phyloP scores from a whole-genome alignment of 352 stramenopile species.

The Phytophthora hybrid region DNA sequence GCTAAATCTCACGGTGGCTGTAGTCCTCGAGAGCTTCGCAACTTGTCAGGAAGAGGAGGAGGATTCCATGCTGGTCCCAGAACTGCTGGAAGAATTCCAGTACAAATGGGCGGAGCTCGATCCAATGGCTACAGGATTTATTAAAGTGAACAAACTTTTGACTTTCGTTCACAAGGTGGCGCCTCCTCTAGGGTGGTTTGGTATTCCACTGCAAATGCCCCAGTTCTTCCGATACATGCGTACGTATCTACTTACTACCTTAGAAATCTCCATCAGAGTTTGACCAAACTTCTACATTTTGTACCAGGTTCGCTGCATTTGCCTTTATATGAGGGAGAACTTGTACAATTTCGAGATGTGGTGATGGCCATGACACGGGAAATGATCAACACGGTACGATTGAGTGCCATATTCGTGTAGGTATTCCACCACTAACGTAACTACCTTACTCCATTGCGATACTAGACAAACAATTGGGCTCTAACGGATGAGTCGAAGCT shows the following conservation, averaged over 20 bases:
- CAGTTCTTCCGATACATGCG: constrained; percentile 54
- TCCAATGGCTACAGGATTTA: constrained; percentile 78
- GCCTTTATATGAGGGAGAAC: constrained; percentile 76
- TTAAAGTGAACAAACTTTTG: constrained; percentile 68
- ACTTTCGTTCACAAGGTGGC: constrained; percentile 73
- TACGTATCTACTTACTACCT: constrained; percentile 32
- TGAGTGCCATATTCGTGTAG: neutral
- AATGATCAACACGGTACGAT: constrained; percentile 65
- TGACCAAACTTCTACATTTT: neutral
- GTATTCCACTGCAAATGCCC: constrained; percentile 39
- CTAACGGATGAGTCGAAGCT: neutral
- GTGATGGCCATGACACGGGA: constrained; percentile 74
- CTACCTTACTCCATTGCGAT: neutral
- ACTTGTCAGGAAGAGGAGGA: constrained; percentile 72
- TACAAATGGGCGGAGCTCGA: constrained; percentile 89
- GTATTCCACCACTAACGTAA: neutral
- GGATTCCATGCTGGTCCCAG: constrained; percentile 79
- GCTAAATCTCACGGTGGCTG: constrained; percentile 93
- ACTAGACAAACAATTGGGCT: constrained; percentile 9
- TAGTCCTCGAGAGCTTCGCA: constrained; percentile 93
- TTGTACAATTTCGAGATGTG: constrained; percentile 87
- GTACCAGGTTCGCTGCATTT: constrained; percentile 58
- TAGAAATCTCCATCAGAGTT: neutral
- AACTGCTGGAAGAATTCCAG: constrained; percentile 89
- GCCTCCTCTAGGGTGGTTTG: constrained; percentile 70